Base-by-base conservation (phyloP, 192 early-diverging fungal species). In the Linnemannia schmuckeri region DNA sequence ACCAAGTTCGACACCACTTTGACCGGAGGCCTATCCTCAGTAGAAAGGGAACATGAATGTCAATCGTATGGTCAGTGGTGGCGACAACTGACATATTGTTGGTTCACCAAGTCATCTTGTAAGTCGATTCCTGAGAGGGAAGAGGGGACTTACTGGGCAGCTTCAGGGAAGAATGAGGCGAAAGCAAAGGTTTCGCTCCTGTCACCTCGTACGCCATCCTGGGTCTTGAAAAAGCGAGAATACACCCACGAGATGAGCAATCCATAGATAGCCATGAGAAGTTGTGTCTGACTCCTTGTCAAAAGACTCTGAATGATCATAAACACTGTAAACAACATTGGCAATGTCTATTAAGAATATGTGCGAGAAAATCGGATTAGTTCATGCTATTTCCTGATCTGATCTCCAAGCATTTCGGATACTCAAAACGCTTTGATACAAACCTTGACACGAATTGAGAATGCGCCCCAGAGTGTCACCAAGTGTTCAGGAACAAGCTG, bases 151-250 rank as follows among this genome's bases (percentile, higher is more conserved):
- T 88, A 96, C 95, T 95, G 94, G 24, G 94, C 79, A 70, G 92
- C 86, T 61, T 97, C 96, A 5, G 98, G 98, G 87, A 97, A 99
- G 77, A 99, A 98, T 27, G 96, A 96, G 2, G 90, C 92, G 76
- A 99, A 95, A 0, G 95, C 94, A 93, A 99, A 99, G 1, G 96
- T 94, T 57, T 98, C 97, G 83, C 95, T 96, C 35, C 96, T 93
- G 81, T 98, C 98, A 66, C 98, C 98, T 52, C 88, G 89, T 24
- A 96, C 90, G 20, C 95, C 93, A 79, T 96, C 96, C 70, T 97
- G 92, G 38, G 90, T 77, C 74, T 95, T 96, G 89, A 94, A 97
- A 91, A 97, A 98, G 24, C 97, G 92, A 66, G 95, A 91, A 82
- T 97, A 98, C 0, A 96, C 77, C 94, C 97, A 99, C 1, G 95